phyloP scores from a whole-genome alignment of 768 basidiomycete genomes.

The Phanerodontia chrysosporium region DNA sequence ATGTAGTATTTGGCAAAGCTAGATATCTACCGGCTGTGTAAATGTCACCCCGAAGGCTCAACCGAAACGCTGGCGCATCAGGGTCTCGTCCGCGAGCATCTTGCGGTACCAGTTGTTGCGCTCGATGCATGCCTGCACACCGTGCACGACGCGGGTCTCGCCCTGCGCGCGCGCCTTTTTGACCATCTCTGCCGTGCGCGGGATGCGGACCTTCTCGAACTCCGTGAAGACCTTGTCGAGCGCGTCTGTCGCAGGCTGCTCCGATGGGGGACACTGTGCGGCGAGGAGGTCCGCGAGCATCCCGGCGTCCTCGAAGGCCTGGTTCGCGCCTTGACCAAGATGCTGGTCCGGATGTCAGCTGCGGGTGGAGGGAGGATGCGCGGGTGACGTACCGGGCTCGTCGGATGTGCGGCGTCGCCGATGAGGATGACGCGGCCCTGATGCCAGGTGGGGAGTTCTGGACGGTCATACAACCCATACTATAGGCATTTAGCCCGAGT shows the following conservation, averaged over 20 bases:
- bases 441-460: constrained; percentile 37
- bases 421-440: constrained; percentile 38
- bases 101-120: constrained; percentile 25
- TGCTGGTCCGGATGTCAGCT: constrained; percentile 28
- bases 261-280: constrained; percentile 26
- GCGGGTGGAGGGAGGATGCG: background rate
- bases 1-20: too few species aligned
- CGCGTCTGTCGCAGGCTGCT: constrained; percentile 21
- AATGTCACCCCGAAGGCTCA: too few species aligned
- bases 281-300: constrained; percentile 30
- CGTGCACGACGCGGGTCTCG: constrained; percentile 30
- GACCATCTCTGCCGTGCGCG: constrained; percentile 33
- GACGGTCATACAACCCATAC: constrained; percentile 44
- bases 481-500: constrained; percentile 6
- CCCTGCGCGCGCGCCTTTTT: constrained; percentile 32
- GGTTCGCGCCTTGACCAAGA: constrained; percentile 44
- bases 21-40: too few species aligned
- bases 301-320: constrained; percentile 39
- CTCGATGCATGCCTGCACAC: constrained; percentile 26
- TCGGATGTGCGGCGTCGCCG: constrained; percentile 45
- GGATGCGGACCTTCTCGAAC: constrained; percentile 32
- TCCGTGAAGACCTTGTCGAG: constrained; percentile 30
- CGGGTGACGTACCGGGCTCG: constrained; percentile 34
- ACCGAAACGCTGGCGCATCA: background rate
- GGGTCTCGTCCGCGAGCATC: background rate